Evolutionary conservation across 2,329 filamentous ascomycete genomes (phyloP).

Genomic region (Exophiala spinifera): DNA sequence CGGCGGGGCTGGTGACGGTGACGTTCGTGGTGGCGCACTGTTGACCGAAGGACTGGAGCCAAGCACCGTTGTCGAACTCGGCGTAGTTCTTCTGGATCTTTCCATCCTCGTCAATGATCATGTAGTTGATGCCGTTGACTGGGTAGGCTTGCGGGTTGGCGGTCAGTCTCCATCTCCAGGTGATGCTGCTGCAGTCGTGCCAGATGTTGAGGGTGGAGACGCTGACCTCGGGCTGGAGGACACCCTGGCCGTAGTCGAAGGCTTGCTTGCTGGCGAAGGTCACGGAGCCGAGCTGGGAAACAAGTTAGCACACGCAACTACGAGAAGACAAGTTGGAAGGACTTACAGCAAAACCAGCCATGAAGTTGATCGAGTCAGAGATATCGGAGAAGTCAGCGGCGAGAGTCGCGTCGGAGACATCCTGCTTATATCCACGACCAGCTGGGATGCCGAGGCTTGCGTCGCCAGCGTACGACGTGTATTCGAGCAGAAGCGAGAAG

Average conservation of each 20-base stretch:
- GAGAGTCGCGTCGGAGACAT: conserved; percentile 22
- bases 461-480: conserved; percentile 21
- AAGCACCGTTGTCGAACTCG: conserved; percentile 29
- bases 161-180: conserved; percentile 26
- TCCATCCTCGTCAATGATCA: conserved; percentile 21
- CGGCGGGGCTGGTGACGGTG: conserved; percentile 2
- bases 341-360: conserved; percentile 30
- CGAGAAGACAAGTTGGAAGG: not conserved
- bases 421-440: conserved; percentile 22
- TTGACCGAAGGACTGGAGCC: conserved; percentile 26
- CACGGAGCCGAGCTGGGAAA: conserved; percentile 24
- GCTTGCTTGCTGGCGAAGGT: conserved; percentile 24
- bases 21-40: conserved; percentile 16
- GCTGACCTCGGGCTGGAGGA: conserved; percentile 14
- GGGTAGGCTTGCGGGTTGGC: conserved; percentile 13
- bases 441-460: conserved; percentile 3
- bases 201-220: conserved; percentile 23
- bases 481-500: conserved; percentile 25
- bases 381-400: conserved; percentile 25
- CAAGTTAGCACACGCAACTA: not conserved
- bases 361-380: conserved; percentile 31
- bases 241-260: conserved; percentile 26
- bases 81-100: conserved; percentile 27
- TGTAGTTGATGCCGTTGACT: conserved; percentile 28
- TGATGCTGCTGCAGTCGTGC: conserved; percentile 27